These are phyloP conservation scores for Pseudovirgaria hyperparasitica DNA, from an alignment of 2,329 filamentous ascomycete species.

Conservation along the genomic window DNA sequence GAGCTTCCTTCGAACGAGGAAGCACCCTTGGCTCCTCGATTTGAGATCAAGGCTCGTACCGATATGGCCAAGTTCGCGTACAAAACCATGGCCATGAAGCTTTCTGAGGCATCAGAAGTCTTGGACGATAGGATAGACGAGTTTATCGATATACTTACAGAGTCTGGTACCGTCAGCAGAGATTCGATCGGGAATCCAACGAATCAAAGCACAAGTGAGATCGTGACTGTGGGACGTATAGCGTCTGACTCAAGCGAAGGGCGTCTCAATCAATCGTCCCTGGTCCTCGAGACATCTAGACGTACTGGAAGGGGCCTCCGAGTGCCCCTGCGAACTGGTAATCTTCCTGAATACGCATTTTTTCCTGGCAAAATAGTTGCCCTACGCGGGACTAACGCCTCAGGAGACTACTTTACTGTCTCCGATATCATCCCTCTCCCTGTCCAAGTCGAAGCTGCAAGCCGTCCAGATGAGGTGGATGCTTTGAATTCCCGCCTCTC, in stretches of 20 bases:
- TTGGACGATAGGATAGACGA: slow-evolving; percentile 93
- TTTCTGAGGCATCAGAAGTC: slow-evolving; percentile 83
- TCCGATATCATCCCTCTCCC: slow-evolving; percentile 65
- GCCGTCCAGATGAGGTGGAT: slow-evolving; percentile 51
- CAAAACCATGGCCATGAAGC: slow-evolving; percentile 87
- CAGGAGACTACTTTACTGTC: slow-evolving; percentile 71
- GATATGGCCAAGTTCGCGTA: slow-evolving; percentile 87
- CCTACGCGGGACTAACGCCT: slow-evolving; percentile 72
- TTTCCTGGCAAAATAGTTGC: slow-evolving; percentile 94
- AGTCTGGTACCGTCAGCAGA: slow-evolving; percentile 64
- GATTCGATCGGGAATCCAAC: slow-evolving; percentile 78
- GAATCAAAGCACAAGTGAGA: slow-evolving; percentile 68
- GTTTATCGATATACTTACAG: slow-evolving; percentile 61
- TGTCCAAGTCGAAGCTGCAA: slow-evolving; percentile 61
- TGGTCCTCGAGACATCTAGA: slow-evolving; percentile 80
- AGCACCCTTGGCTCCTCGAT: slow-evolving; percentile 60
- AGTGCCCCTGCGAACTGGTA: slow-evolving; percentile 65
- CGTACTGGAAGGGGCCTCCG: slow-evolving; percentile 71
- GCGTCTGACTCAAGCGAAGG: slow-evolving; percentile 79
- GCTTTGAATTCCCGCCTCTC: slow-evolving; percentile 55
- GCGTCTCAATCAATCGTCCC: slow-evolving; percentile 69
- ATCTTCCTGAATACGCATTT: slow-evolving; percentile 60
- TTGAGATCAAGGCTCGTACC: slow-evolving; percentile 74
- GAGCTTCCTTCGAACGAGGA: slow-evolving; percentile 52
- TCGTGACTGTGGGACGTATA: slow-evolving; percentile 84